These are phyloP conservation scores for Chaetomiaceae sp. DNA, from an alignment of 2,329 filamentous ascomycete genomes.

Conservation along the genomic window DNA sequence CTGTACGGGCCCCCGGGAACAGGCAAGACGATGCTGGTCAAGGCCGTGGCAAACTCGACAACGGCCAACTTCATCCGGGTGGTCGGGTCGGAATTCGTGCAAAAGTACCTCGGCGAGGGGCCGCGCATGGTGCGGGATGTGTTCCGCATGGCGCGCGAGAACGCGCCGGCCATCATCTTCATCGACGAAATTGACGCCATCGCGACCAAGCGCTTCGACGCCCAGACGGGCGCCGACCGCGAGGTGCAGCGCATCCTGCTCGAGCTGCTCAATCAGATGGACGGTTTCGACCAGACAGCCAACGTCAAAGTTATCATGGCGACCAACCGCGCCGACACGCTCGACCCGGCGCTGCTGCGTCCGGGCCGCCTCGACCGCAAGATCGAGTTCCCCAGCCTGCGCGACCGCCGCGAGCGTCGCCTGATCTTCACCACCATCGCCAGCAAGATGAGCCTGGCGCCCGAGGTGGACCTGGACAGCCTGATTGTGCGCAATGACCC, in stretches of 20 bases:
- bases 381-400: conserved; percentile 95
- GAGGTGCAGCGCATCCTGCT: conserved; percentile 98
- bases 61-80: conserved; percentile 98
- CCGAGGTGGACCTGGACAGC: conserved; percentile 93
- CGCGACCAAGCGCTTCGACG: conserved; percentile 98
- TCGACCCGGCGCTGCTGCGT: conserved; percentile 90
- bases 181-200: conserved; percentile 99
- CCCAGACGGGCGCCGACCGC: conserved; percentile 94
- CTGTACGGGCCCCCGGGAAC: conserved; percentile 95
- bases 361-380: conserved; percentile 95
- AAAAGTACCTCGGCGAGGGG: conserved; percentile 97
- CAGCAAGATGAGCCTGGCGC: conserved; percentile 91
- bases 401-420: conserved; percentile 88
- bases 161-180: conserved; percentile 97
- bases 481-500: conserved; percentile 96
- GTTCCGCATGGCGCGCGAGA: conserved; percentile 98
- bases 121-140: conserved; percentile 99
- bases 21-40: conserved; percentile 96
- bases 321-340: conserved; percentile 94
- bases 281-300: conserved; percentile 96
- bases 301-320: conserved; percentile 99
- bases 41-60: conserved; percentile 96
- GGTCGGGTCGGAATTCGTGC: conserved; percentile 96
- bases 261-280: conserved; percentile 98
- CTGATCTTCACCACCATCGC: conserved; percentile 98